Percentiles rank a stretch among this genome's conserved stretches.
Evolutionary conservation across 148 eudicot genomes (phyloP).

Genomic region (Polygonum maritimum): DNA sequence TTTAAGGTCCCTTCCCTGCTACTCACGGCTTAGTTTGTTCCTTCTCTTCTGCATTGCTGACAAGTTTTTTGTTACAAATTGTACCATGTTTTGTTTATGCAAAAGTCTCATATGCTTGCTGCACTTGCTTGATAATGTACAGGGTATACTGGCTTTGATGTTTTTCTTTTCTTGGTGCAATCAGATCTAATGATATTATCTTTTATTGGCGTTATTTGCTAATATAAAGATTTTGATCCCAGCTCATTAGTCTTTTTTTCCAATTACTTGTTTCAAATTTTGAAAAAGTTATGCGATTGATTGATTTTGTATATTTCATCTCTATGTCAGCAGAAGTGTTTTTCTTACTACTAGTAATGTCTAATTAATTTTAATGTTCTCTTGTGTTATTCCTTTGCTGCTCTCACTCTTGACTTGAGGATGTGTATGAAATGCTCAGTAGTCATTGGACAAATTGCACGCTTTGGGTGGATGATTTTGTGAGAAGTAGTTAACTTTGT

Average conservation of each 20-base stretch:
- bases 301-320: not conserved
- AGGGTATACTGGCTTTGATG: not conserved
- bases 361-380: not conserved
- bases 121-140: not conserved
- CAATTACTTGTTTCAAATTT: not conserved
- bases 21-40: not conserved
- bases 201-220: not conserved
- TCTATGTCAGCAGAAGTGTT: not conserved
- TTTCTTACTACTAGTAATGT: not conserved
- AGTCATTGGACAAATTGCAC: not conserved
- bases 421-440: not conserved
- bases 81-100: not conserved
- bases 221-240: not conserved
- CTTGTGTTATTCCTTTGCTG: not conserved
- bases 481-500: not conserved
- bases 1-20: constrained; percentile 52
- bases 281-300: not conserved
- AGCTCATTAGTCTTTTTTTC: not conserved
- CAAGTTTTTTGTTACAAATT: not conserved
- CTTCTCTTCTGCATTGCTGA: not conserved
- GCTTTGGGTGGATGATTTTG: not conserved
- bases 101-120: not conserved
- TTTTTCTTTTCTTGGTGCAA: constrained; percentile 1
- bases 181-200: not conserved
- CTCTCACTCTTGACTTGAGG: not conserved